phyloP scores from a whole-genome alignment of 768 basidiomycete genomes.

The Phlebiopsis flavidoalba region DNA sequence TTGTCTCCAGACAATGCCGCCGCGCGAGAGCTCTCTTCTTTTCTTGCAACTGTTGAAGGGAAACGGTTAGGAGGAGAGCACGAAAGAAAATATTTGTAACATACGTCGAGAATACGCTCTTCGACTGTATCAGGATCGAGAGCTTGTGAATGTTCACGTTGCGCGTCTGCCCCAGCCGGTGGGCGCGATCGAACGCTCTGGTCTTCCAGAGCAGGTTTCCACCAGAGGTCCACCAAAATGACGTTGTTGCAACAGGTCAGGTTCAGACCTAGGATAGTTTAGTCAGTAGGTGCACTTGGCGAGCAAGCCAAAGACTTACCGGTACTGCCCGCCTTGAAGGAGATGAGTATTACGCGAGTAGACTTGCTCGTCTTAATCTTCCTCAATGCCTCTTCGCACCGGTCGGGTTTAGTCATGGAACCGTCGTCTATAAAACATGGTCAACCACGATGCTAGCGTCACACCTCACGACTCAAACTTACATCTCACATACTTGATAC shows the following conservation, averaged over 20 bases:
- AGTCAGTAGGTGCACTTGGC: conserved; percentile 1
- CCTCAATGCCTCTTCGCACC: conserved; percentile 64
- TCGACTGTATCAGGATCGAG: conserved; percentile 83
- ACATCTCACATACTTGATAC: conserved; percentile 83
- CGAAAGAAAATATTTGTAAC: conserved; percentile 5
- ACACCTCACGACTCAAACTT: conserved; percentile 30
- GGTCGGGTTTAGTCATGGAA: conserved; percentile 69
- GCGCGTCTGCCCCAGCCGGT: conserved; percentile 84
- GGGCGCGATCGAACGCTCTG: conserved; percentile 92
- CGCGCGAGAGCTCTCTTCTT: conserved; percentile 80
- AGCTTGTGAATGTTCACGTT: conserved; percentile 89
- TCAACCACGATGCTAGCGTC: conserved; percentile 3
- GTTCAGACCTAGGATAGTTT: conserved; percentile 60
- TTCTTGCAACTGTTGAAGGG: conserved; percentile 68
- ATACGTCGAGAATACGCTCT: conserved; percentile 72
- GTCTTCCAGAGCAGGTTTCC: conserved; percentile 88
- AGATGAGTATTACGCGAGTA: conserved; percentile 82
- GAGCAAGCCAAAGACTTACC: conserved; percentile 38
- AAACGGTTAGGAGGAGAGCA: background rate
- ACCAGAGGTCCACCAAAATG: conserved; percentile 91
- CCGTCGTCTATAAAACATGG: conserved; percentile 72
- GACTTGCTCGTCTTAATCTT: conserved; percentile 58
- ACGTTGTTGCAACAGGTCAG: conserved; percentile 93
- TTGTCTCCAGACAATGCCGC: conserved; percentile 88
- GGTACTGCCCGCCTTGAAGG: conserved; percentile 95